phyloP scores from a whole-genome alignment of 2,329 filamentous ascomycete species.

The Clarireedia monteithiana region DNA sequence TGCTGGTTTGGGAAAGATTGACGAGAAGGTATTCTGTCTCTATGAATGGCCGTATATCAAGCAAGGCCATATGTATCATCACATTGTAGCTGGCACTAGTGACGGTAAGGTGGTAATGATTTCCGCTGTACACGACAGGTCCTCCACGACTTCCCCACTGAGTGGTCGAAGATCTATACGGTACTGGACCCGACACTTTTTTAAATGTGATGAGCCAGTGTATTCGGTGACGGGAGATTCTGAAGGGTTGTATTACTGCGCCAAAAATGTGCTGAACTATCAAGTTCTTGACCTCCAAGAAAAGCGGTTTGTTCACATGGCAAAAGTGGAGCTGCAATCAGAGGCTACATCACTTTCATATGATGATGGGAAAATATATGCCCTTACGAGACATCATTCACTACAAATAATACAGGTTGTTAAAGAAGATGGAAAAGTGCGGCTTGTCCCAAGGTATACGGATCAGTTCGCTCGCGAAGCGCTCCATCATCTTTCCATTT shows the following conservation, averaged over 20 bases:
- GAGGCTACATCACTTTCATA: slow-evolving; percentile 43
- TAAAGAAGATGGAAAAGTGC: slow-evolving; percentile 15
- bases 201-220: slow-evolving; percentile 38
- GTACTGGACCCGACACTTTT: slow-evolving; percentile 37
- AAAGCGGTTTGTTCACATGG: slow-evolving; percentile 43
- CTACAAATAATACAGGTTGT: slow-evolving; percentile 43
- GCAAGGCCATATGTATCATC: slow-evolving; percentile 50
- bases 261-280: slow-evolving; percentile 46
- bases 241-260: slow-evolving; percentile 49
- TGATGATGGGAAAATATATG: slow-evolving; percentile 39
- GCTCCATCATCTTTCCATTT: slow-evolving; percentile 19
- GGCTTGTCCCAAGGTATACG: slow-evolving; percentile 25
- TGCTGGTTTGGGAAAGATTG: slow-evolving; percentile 45
- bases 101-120: slow-evolving; percentile 49
- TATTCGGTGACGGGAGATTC: slow-evolving; percentile 48
- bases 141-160: neutral
- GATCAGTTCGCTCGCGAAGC: slow-evolving; percentile 27
- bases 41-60: slow-evolving; percentile 56
- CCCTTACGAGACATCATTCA: slow-evolving; percentile 46
- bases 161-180: slow-evolving; percentile 31
- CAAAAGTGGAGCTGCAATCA: slow-evolving; percentile 43
- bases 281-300: slow-evolving; percentile 43
- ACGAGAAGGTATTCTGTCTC: slow-evolving; percentile 53
- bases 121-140: slow-evolving; percentile 32
- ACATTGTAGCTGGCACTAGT: slow-evolving; percentile 52